Evolutionary conservation across 257 asterid species (phyloP), one percentile per base, ranked within the genome.

Genomic region (Solanum gracilifrons): DNA sequence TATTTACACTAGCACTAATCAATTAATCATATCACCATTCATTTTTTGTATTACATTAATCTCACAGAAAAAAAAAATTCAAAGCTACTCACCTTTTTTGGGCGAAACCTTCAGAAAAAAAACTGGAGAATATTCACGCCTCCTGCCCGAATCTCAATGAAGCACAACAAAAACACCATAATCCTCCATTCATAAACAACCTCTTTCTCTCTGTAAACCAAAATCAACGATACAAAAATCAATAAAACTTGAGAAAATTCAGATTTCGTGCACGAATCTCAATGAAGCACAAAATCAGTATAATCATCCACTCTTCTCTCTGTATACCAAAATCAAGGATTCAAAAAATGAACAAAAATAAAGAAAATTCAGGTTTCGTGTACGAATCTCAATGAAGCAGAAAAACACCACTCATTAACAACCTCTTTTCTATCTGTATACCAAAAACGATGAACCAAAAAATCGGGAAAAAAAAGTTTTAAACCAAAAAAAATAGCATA

Each of bases 21-120:
- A 86, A 8, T 5, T 16, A 32, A 69, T 31, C 76, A 31, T 5
- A 89, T 68, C 86, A 88, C 89, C 68, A 41, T 84, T 84, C 8
- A 89, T 7, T 80, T 27, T 41, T 51, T 41, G 4, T 25, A n/a
- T 25, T 39, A 25, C 83, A 76, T 2, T 39, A 51, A 69, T 46
- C 76, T 35, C 51, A 83, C 75, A 31, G 35, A 87, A 89, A 77
- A 9, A 88, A 90, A 1, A 4, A 48, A 6, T 0, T 86, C 72
- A 90, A 90, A 84, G 83, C 90, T 90, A 88, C 92, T 90, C 88
- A 88, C 93, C 93, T 89, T 87, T 85, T 89, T 85, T 83, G 82
- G 58, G 64, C 87, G 58, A 83, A n/a, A 58, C 84, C 37, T 85
- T 79, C 55, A 86, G 33, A 32, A 20, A 55, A 55, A 55, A 55